A percentile compares a stretch with the other conserved stretches of the same genome.
These are phyloP conservation scores for Phtheirospermum japonicum DNA, from an alignment of 257 asterid genomes.

Conservation along the genomic window DNA sequence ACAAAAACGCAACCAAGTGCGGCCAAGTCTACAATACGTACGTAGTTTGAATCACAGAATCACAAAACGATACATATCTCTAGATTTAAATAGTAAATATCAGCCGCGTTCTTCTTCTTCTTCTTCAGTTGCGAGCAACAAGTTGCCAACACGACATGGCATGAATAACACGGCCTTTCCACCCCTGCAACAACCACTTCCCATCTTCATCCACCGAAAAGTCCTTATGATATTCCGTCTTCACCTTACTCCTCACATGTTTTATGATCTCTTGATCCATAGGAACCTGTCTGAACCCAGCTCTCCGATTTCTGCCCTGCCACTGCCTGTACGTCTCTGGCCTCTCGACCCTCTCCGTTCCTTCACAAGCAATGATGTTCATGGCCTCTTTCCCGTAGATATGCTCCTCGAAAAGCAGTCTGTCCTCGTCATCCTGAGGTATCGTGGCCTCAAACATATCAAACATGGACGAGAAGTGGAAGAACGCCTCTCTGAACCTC, in stretches of 20 bases:
- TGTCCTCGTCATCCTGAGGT: conserved; percentile 29
- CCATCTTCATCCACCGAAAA: conserved; percentile 52
- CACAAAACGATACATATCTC: too few relatives aligned
- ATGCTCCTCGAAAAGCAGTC: conserved; percentile 38
- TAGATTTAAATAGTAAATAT: too few relatives aligned
- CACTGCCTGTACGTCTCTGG: conserved; percentile 62
- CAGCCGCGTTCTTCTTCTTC: too few relatives aligned
- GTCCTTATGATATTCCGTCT: conserved; percentile 42
- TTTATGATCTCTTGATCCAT: conserved; percentile 37
- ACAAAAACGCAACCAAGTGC: too few relatives aligned
- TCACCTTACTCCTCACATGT: conserved; percentile 33
- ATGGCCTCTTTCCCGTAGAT: conserved; percentile 38
- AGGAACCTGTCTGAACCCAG: conserved; percentile 41
- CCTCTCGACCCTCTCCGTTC: conserved; percentile 48
- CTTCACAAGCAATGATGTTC: conserved; percentile 51
- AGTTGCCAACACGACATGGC: conserved; percentile 52
- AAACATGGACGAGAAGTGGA: conserved; percentile 43
- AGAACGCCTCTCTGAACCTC: conserved; percentile 49
- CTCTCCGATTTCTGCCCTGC: conserved; percentile 42
- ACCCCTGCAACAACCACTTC: conserved; percentile 54
- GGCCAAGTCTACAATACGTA: too few relatives aligned
- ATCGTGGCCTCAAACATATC: conserved; percentile 47
- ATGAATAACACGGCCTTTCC: conserved; percentile 50
- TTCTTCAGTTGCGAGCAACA: conserved; percentile 16
- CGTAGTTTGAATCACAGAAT: too few relatives aligned